Evolutionary conservation across 495 filamentous ascomycete genomes (phyloP).

Genomic region (Bryoglossum gracile): DNA sequence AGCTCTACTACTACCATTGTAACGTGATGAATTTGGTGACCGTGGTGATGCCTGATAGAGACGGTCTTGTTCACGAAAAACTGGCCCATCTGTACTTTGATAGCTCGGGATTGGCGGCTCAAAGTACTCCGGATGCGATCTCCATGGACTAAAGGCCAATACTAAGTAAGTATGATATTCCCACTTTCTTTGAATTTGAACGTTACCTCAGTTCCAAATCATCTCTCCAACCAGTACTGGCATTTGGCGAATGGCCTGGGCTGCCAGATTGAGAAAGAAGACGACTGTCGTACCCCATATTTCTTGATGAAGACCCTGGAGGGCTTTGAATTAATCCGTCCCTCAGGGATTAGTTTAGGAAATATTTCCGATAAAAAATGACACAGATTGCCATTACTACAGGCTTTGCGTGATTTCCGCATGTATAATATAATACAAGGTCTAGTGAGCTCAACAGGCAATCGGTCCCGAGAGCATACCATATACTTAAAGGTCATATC

Average conservation of each 20-base stretch:
- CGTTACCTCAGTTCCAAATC: slow-evolving; percentile 9
- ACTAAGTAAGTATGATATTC: not conserved
- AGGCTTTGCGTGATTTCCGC: too few relatives aligned
- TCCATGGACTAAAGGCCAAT: slow-evolving; percentile 4
- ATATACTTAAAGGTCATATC: too few relatives aligned
- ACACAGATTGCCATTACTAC: too few relatives aligned
- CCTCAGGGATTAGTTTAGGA: too few relatives aligned
- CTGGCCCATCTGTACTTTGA: slow-evolving; percentile 9
- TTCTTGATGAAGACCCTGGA: too few relatives aligned
- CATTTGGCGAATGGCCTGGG: not conserved
- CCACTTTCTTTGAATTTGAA: not conserved
- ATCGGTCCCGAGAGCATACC: too few relatives aligned
- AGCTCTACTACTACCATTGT: too few relatives aligned
- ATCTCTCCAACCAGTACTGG: not conserved
- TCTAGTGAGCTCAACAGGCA: too few relatives aligned
- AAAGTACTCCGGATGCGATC: not conserved
- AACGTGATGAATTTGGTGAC: not conserved
- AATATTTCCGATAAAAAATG: too few relatives aligned
- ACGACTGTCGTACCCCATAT: slow-evolving; percentile 4
- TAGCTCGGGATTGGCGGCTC: slow-evolving; percentile 1
- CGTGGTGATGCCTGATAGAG: slow-evolving; percentile 1
- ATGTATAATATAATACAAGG: too few relatives aligned
- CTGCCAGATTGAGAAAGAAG: not conserved
- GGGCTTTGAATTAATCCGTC: too few relatives aligned
- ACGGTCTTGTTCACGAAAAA: not conserved